These are phyloP conservation scores for Amanita fuliginea DNA, from an alignment of 768 basidiomycete species.

Conservation along the genomic window DNA sequence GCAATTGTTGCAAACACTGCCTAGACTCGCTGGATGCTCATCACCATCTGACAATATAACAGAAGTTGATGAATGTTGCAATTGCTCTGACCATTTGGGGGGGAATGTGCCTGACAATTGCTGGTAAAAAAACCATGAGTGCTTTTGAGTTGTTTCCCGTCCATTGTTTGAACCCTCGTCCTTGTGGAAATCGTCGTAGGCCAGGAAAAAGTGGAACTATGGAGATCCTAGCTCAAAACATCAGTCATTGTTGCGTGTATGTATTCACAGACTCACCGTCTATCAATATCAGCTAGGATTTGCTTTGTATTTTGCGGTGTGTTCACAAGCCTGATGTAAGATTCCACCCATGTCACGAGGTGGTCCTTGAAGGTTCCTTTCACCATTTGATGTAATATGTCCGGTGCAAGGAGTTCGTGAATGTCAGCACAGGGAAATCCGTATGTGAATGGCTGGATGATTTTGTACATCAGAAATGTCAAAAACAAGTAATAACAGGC, in stretches of 20 bases:
- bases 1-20: too few relatives aligned
- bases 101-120: constrained; percentile 18
- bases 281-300: background rate
- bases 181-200: too few relatives aligned
- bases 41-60: too few relatives aligned
- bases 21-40: too few relatives aligned
- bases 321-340: constrained; percentile 10
- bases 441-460: background rate
- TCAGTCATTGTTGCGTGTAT: too few relatives aligned
- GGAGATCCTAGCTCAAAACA: too few relatives aligned
- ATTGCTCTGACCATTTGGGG: too few relatives aligned
- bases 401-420: constrained; percentile 19
- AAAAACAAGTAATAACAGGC: too few relatives aligned
- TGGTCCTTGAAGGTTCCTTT: constrained; percentile 29
- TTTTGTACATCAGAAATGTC: background rate
- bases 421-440: constrained; percentile 14
- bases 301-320: constrained; percentile 12
- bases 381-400: constrained; percentile 24
- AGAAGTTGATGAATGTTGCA: too few relatives aligned
- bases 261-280: too few relatives aligned
- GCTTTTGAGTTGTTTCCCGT: constrained; percentile 26
- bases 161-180: constrained; percentile 25
- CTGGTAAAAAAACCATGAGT: constrained; percentile 21
- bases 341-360: constrained; percentile 20
- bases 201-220: too few relatives aligned